These are phyloP conservation scores for Zymoseptoria crescenta DNA, from an alignment of 2,329 filamentous ascomycete genomes.

Conservation along the genomic window DNA sequence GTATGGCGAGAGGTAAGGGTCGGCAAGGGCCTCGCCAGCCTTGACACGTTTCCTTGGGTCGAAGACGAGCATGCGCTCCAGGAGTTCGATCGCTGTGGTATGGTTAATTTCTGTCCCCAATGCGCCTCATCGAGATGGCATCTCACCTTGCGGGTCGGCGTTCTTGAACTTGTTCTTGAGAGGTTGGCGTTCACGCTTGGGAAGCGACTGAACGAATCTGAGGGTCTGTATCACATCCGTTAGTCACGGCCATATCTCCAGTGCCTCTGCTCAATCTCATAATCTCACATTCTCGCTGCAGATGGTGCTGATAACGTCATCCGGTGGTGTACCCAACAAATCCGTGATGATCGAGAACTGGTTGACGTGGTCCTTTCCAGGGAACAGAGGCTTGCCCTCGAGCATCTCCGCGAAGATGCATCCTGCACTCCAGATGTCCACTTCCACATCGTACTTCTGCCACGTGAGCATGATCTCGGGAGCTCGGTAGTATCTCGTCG, in stretches of 20 bases:
- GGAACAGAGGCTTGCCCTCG: constrained; percentile 95
- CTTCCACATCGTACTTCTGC: constrained; percentile 99
- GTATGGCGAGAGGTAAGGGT: constrained; percentile 92
- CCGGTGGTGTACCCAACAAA: constrained; percentile 86
- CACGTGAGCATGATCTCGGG: constrained; percentile 99
- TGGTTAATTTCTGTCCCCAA: constrained; percentile 21
- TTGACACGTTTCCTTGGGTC: constrained; percentile 94
- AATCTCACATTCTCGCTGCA: constrained; percentile 72
- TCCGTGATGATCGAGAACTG: constrained; percentile 99
- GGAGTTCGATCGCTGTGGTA: constrained; percentile 62
- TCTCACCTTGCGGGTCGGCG: constrained; percentile 56
- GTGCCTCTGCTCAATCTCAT: constrained; percentile 39
- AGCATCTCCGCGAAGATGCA: constrained; percentile 99
- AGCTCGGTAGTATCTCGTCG: constrained; percentile 95
- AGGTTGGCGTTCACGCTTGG: constrained; percentile 85
- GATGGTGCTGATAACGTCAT: constrained; percentile 98
- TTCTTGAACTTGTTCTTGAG: constrained; percentile 89
- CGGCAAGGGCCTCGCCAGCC: constrained; percentile 74
- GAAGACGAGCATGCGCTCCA: constrained; percentile 96
- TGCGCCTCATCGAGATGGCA: neutral
- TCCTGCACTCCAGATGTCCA: constrained; percentile 98
- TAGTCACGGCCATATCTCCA: constrained; percentile 11
- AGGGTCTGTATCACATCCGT: constrained; percentile 56
- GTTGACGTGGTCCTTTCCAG: constrained; percentile 98
- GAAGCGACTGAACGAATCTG: constrained; percentile 93